Evolutionary conservation across 2,329 filamentous ascomycete genomes (phyloP).

Genomic region (Apiospora phragmitis): DNA sequence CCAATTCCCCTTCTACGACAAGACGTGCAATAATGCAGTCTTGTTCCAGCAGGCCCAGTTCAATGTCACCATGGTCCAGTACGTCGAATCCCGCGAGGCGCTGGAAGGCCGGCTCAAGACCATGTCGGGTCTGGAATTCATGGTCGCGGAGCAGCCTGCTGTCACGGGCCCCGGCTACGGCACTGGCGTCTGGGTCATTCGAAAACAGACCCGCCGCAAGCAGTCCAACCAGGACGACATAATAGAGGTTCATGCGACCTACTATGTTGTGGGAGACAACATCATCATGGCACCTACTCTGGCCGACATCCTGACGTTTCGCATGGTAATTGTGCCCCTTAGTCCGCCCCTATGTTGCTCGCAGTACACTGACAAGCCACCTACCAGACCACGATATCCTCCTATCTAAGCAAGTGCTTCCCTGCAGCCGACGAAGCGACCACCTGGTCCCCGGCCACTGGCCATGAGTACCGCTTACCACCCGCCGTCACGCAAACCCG

Average conservation of each 20-base stretch:
- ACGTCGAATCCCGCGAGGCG: conserved; percentile 60
- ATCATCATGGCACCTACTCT: conserved; percentile 67
- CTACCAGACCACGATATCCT: conserved; percentile 53
- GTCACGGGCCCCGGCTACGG: conserved; percentile 61
- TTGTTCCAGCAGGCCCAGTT: conserved; percentile 62
- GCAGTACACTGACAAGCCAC: background rate
- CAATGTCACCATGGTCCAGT: conserved; percentile 58
- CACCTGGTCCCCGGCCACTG: conserved; percentile 55
- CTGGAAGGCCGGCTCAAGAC: conserved; percentile 63
- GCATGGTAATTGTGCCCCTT: conserved; percentile 49
- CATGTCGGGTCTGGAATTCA: conserved; percentile 68
- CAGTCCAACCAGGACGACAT: conserved; percentile 56
- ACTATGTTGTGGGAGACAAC: conserved; percentile 66
- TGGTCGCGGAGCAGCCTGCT: conserved; percentile 65
- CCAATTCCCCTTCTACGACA: conserved; percentile 67
- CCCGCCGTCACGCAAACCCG: conserved; percentile 22
- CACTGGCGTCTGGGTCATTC: conserved; percentile 69
- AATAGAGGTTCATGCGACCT: conserved; percentile 58
- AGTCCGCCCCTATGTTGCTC: conserved; percentile 8
- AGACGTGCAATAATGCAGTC: conserved; percentile 66
- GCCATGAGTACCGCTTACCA: conserved; percentile 51
- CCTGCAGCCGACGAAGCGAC: conserved; percentile 50
- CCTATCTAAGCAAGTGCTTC: conserved; percentile 53
- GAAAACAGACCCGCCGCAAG: conserved; percentile 66
- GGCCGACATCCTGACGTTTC: conserved; percentile 58